A percentile compares a stretch with the other conserved stretches of the same genome.
phyloP scores from a whole-genome alignment of 225 moss, liverwort and hornwort genomes.

The Rhytidiadelphus loreus region DNA sequence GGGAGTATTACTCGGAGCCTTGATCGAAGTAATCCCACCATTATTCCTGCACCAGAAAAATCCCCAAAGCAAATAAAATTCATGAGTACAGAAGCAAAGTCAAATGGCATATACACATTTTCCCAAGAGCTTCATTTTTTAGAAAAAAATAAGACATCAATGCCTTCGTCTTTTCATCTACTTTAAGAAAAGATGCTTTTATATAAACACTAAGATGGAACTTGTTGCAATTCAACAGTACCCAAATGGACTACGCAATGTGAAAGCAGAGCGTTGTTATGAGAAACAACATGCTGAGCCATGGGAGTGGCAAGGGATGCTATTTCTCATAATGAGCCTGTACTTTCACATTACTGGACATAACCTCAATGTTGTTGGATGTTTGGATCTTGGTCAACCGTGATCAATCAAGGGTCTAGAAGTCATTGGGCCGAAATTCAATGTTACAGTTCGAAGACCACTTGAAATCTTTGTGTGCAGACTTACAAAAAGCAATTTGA shows the following conservation, averaged over 20 bases:
- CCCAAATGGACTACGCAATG: neutral
- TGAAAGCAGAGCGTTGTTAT: neutral
- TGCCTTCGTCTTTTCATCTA: neutral
- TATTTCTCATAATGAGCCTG: neutral
- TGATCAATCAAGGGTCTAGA: neutral
- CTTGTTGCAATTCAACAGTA: neutral
- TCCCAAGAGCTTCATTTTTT: neutral
- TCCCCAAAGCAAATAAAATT: neutral
- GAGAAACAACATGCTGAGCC: neutral
- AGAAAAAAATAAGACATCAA: too few species aligned
- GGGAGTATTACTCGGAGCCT: neutral
- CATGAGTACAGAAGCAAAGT: neutral
- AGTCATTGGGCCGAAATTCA: neutral
- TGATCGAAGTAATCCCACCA: neutral
- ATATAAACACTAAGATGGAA: neutral
- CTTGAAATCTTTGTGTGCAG: neutral
- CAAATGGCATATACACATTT: neutral
- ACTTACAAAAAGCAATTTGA: neutral
- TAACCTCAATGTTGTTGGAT: neutral
- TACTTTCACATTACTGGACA: neutral
- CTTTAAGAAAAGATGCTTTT: neutral
- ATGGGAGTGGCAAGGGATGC: neutral
- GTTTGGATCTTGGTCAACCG: neutral
- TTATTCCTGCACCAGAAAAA: conserved; percentile 19
- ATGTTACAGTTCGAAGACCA: neutral